Evolutionary conservation across 345 rosid genomes (phyloP), one percentile per base, ranked within the genome.

Genomic region (Citrus reticulata): DNA sequence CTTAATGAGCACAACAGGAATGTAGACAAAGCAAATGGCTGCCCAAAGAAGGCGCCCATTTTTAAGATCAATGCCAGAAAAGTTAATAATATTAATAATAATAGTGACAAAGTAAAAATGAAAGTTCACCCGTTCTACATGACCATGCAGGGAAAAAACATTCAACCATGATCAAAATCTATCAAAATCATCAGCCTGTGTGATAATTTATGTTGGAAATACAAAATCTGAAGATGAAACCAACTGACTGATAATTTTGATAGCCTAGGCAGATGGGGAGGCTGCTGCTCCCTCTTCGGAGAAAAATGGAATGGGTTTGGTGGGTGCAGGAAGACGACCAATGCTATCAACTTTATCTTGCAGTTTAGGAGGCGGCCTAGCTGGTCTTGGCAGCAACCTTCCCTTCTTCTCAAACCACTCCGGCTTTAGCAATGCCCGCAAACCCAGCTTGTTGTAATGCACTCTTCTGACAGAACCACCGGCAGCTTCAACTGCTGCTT

Each of bases 341-440:
- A 92, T 96, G 87, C 99, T 91, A 82, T 94, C 99, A 5, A 96
- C 99, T 88, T 86, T 91, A 79, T 91, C 92, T 81, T 81, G 84
- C 84, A 86, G 90, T 81, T 96, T 94, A 1, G 98, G 99, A n/a
- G 95, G 99, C 9, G 99, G 99, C 82, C 97, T 83, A 4, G 99
- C 99, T 49, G 98, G 87, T 83, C 82, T 90, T 1, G 98, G 99
- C 82, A 93, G 85, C 78, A 96, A 72, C 78, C 98, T 92, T 22
- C 98, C 97, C 84, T 94, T 94, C 94, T 96, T 94, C 84, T 90
- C 98, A 74, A 96, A 93, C 97, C 97, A 93, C 72, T 96, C 98
- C 0, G 98, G 99, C 83, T 92, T 93, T 20, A 96, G 84, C 86
- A 94, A 83, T 77, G 99, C 98, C 78, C 86, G 85, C 9, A 94